phyloP scores from a whole-genome alignment of 495 filamentous ascomycete genomes.

The Talaromyces trachyspermus region DNA sequence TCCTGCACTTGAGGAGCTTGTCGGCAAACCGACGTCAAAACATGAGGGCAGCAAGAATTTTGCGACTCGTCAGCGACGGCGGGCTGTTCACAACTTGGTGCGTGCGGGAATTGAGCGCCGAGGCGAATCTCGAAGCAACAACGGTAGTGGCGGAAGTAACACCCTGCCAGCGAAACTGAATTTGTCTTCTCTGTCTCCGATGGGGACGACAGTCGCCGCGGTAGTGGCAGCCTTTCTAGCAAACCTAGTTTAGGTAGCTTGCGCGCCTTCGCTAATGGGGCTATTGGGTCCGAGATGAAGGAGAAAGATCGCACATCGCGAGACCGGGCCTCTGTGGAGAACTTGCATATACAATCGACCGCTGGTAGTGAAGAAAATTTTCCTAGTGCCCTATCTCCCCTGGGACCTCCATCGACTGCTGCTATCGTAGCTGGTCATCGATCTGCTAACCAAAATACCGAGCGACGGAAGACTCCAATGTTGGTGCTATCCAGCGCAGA shows the following conservation, averaged over 20 bases:
- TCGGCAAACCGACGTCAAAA: conserved; percentile 83
- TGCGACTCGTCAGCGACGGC: conserved; percentile 83
- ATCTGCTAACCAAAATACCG: conserved; percentile 39
- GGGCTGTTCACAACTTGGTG: conserved; percentile 83
- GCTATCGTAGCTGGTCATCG: conserved; percentile 42
- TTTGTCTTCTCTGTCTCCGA: conserved; percentile 79
- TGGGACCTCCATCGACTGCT: conserved; percentile 36
- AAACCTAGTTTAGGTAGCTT: conserved; percentile 73
- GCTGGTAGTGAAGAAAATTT: conserved; percentile 53
- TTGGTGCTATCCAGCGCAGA: conserved; percentile 82
- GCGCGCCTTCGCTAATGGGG: conserved; percentile 69
- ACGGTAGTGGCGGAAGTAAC: conserved; percentile 61
- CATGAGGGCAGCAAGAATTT: conserved; percentile 99
- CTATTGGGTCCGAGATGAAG: conserved; percentile 78
- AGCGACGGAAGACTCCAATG: conserved; percentile 73
- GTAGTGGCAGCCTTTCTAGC: conserved; percentile 72
- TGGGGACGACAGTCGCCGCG: conserved; percentile 68
- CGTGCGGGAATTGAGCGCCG: conserved; percentile 85
- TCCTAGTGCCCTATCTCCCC: conserved; percentile 44
- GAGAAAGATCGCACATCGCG: conserved; percentile 54
- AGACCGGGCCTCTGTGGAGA: conserved; percentile 49
- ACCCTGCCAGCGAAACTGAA: conserved; percentile 86
- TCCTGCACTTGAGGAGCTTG: conserved; percentile 84
- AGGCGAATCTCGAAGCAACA: conserved; percentile 51
- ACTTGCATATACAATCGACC: conserved; percentile 22